Evolutionary conservation across 495 filamentous ascomycete genomes (phyloP), one percentile per base, ranked within the genome.

Genomic region (Xylaria acuta): DNA sequence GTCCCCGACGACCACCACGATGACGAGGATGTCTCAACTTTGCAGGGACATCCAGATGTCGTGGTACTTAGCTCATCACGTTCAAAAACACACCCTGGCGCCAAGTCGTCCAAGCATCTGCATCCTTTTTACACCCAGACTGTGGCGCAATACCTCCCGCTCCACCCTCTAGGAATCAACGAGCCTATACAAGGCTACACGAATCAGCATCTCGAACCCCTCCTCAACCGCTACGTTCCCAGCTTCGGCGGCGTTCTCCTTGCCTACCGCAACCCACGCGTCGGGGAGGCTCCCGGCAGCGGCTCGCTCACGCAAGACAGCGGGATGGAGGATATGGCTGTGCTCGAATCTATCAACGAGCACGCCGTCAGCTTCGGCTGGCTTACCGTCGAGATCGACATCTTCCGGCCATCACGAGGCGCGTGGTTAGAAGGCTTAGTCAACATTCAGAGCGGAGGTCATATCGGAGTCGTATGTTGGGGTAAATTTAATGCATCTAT

Each of bases 401-500:
- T 87, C 0, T 87, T 87, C 63, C 75, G 81, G 20, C 85, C 85
- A 9, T 75, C 80, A 0, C 79, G 85, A 34, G 84, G 85, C 38
- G 83, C 82, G 25, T 85, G 80, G 80, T 82, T 87, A 78, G 84
- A 87, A 74, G 85, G 85, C 43, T 78, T 77, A 1, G 77, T 86
- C 43, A 84, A 85, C 56, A 78, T 87, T 11, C 84, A 87, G 71
- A 83, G 78, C 69, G 83, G 84, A 22, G 85, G 84, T 0, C 83
- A 86, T 67, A 82, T 87, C 22, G 85, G 85, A 11, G 79, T 86
- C 38, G 81, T 85, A 43, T 87, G 85, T 71, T 87, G 82, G 80
- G 78, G 81, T 60, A 80, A 81, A 73, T 86, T 86, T 77, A 87
- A 87, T 64, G 84, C 84, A 34, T 85, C 83, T 49, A 85, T 87